These are phyloP conservation scores for Friedmanniomyces simplex DNA, from an alignment of 495 filamentous ascomycete genomes.

Conservation along the genomic window DNA sequence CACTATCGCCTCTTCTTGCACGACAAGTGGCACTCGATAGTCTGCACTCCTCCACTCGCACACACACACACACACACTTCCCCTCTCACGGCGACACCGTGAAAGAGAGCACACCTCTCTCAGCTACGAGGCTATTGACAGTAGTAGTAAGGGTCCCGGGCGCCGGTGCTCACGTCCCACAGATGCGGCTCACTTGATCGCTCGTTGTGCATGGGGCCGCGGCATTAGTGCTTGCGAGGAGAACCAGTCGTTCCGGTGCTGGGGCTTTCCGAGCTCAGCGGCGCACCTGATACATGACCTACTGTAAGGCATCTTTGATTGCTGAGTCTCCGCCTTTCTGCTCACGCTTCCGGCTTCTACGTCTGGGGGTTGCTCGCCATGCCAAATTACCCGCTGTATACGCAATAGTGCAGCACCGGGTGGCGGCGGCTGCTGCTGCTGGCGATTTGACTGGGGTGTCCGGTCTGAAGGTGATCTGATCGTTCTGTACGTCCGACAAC, in stretches of 20 bases:
- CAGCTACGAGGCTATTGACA: slow-evolving; percentile 1
- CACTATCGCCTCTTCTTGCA: neutral
- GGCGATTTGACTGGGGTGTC: neutral
- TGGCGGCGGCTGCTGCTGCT: neutral
- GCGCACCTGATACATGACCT: slow-evolving; percentile 7
- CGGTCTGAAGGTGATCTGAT: slow-evolving; percentile 1
- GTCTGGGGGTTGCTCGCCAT: neutral
- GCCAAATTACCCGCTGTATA: neutral
- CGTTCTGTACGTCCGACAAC: neutral
- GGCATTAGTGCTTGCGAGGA: slow-evolving; percentile 9
- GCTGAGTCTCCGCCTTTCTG: neutral
- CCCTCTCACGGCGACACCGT: neutral
- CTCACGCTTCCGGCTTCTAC: neutral
- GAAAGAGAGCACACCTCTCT: neutral
- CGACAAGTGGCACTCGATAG: slow-evolving; percentile 1
- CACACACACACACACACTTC: no score
- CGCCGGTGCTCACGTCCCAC: slow-evolving; percentile 7
- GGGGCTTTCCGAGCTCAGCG: neutral
- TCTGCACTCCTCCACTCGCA: neutral
- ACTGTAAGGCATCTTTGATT: slow-evolving; percentile 1
- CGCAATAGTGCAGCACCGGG: neutral
- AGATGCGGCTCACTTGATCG: slow-evolving; percentile 16
- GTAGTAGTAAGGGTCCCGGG: neutral
- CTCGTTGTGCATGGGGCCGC: slow-evolving; percentile 10
- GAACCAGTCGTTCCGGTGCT: slow-evolving; percentile 3